Percentiles rank a stretch among this genome's conserved stretches.
Evolutionary conservation across 208 protist species (phyloP).

Genomic region (Kentomonas sorsogonicus): DNA sequence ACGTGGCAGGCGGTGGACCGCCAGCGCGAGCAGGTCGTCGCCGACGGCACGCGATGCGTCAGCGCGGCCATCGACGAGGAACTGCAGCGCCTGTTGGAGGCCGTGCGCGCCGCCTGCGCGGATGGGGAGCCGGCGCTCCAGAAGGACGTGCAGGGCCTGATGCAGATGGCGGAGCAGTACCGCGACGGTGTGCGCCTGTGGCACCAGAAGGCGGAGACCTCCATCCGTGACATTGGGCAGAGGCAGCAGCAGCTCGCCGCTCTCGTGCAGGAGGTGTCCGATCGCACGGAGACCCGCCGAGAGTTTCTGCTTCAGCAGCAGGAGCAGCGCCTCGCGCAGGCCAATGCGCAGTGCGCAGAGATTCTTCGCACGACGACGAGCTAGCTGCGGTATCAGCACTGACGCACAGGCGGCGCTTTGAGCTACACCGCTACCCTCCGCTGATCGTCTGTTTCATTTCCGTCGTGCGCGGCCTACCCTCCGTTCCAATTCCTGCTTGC

Average conservation of each 20-base stretch:
- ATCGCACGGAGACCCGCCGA: constrained; percentile 25
- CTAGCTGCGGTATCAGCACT: too few species aligned
- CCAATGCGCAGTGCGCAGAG: neutral
- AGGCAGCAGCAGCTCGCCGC: constrained; percentile 60
- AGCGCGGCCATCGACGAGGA: constrained; percentile 37
- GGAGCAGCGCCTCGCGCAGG: neutral
- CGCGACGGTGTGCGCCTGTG: constrained; percentile 70
- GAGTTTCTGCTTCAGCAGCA: neutral
- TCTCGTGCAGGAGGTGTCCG: constrained; percentile 58
- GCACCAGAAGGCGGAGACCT: constrained; percentile 63
- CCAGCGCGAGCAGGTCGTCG: constrained; percentile 28
- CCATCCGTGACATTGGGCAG: constrained; percentile 65
- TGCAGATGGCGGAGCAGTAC: constrained; percentile 61
- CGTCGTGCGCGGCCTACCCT: too few species aligned
- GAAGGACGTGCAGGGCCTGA: constrained; percentile 51
- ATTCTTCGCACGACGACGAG: too few species aligned
- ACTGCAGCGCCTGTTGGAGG: constrained; percentile 28
- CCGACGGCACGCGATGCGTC: constrained; percentile 21
- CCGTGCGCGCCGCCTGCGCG: constrained; percentile 30
- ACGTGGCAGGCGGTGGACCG: constrained; percentile 50
- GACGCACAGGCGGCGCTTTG: too few species aligned
- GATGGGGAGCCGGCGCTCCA: constrained; percentile 58
- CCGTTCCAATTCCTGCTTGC: too few species aligned
- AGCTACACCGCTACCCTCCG: too few species aligned
- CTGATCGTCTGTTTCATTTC: too few species aligned